Percentiles rank a stretch among this genome's conserved stretches.
Evolutionary conservation across 768 basidiomycete genomes (phyloP).

Genomic region (Cantharellus cinnabarinus): DNA sequence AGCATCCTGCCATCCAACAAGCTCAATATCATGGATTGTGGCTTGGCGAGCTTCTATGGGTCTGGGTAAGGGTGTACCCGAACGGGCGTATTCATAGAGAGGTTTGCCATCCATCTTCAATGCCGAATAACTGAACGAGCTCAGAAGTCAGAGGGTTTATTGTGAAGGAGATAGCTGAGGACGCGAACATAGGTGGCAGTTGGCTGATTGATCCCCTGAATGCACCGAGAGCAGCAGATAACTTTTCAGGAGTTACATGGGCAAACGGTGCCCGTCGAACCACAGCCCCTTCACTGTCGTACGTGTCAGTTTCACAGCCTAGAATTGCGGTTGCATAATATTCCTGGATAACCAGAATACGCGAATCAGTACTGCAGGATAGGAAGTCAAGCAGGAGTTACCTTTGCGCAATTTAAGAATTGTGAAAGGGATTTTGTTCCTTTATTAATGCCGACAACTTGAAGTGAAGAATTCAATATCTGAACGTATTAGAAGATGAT

Average conservation of each 20-base stretch:
- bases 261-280: constrained; percentile 61
- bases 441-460: constrained; percentile 76
- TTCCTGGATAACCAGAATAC: constrained; percentile 34
- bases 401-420: constrained; percentile 84
- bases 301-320: constrained; percentile 87
- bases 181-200: constrained; percentile 68
- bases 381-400: constrained; percentile 14
- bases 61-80: constrained; percentile 75
- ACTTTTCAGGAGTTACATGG: constrained; percentile 59
- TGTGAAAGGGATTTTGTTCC: constrained; percentile 72
- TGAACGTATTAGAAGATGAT: background rate
- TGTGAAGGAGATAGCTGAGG: background rate
- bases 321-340: constrained; percentile 79
- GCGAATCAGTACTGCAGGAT: background rate
- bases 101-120: constrained; percentile 97
- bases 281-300: constrained; percentile 74
- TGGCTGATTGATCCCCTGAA: constrained; percentile 83
- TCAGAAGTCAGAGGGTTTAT: background rate
- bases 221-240: constrained; percentile 43
- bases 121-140: constrained; percentile 62
- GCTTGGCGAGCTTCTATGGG: constrained; percentile 79
- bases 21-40: constrained; percentile 59
- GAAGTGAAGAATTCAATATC: background rate
- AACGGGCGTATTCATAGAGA: constrained; percentile 85
- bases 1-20: constrained; percentile 52